Evolutionary conservation across 2,329 filamentous ascomycete genomes (phyloP).

Genomic region (Colletotrichum tanaceti): DNA sequence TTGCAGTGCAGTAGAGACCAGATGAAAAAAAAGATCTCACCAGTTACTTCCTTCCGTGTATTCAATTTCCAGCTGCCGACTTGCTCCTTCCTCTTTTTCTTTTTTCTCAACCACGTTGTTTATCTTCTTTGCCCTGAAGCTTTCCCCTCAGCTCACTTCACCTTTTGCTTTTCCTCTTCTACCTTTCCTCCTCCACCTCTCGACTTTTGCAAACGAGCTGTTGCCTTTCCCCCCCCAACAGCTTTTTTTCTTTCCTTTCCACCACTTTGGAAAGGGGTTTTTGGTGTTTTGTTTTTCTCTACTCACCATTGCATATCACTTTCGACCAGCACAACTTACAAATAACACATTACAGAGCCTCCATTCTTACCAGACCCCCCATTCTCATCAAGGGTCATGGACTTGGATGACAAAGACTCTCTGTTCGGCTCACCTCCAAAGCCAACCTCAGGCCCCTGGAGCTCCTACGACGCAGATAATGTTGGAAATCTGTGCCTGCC

Average conservation of each 20-base stretch:
- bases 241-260: background rate
- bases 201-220: too few species aligned
- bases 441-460: background rate
- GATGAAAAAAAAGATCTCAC: background rate
- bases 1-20: too few species aligned
- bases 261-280: too few species aligned
- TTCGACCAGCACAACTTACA: accelerated
- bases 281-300: too few species aligned
- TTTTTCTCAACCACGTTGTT: too few species aligned
- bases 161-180: background rate
- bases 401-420: background rate
- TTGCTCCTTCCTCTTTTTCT: too few species aligned
- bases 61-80: background rate
- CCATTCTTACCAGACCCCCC: too few species aligned
- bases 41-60: background rate
- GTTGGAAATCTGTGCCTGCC: background rate
- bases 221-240: background rate
- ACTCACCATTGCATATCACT: background rate
- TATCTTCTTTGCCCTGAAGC: too few species aligned
- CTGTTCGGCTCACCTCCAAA: background rate
- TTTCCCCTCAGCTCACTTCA: too few species aligned
- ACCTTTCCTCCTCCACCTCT: background rate
- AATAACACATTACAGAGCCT: too few species aligned
- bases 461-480: too few species aligned
- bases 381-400: background rate